Percentiles rank a stretch among this genome's conserved stretches.
Evolutionary conservation across 306 rosid species (phyloP).

Genomic region (Medicago lupulina): DNA sequence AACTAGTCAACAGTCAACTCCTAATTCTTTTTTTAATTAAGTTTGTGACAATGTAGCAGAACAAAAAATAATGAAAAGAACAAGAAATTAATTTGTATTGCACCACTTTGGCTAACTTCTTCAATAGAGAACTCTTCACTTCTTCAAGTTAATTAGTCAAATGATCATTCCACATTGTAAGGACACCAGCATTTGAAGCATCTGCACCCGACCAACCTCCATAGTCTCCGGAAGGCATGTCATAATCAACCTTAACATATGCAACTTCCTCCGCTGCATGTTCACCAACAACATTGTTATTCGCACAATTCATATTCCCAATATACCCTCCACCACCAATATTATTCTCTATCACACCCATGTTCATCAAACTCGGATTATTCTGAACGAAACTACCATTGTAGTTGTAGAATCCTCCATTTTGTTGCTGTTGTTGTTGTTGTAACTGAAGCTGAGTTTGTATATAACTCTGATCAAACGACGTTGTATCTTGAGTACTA

Average conservation of each 20-base stretch:
- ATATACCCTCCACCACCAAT: slow-evolving; percentile 19
- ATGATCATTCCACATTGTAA: slow-evolving; percentile 72
- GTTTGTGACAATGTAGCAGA: background rate
- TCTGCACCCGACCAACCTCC: slow-evolving; percentile 62
- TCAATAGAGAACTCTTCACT: background rate
- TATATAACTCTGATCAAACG: slow-evolving; percentile 66
- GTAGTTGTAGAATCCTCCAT: slow-evolving; percentile 47
- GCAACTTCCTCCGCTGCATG: slow-evolving; percentile 53
- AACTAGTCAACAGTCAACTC: background rate
- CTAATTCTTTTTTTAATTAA: background rate
- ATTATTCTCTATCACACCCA: slow-evolving; percentile 58
- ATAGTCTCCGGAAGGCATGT: slow-evolving; percentile 65
- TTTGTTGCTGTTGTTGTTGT: slow-evolving; percentile 62
- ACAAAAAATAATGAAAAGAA: background rate
- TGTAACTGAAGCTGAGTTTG: slow-evolving; percentile 89
- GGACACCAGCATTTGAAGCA: slow-evolving; percentile 53
- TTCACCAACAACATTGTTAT: slow-evolving; percentile 57
- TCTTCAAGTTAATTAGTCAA: background rate
- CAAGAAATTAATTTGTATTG: slow-evolving; percentile 1
- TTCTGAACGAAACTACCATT: slow-evolving; percentile 44
- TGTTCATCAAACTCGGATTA: slow-evolving; percentile 57
- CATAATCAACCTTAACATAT: slow-evolving; percentile 76
- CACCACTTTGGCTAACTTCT: background rate
- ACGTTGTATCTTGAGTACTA: slow-evolving; percentile 45
- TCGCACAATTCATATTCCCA: slow-evolving; percentile 43